Evolutionary conservation across 495 filamentous ascomycete species (phyloP), one percentile per base, ranked within the genome.

Genomic region (Xylaria castorea): DNA sequence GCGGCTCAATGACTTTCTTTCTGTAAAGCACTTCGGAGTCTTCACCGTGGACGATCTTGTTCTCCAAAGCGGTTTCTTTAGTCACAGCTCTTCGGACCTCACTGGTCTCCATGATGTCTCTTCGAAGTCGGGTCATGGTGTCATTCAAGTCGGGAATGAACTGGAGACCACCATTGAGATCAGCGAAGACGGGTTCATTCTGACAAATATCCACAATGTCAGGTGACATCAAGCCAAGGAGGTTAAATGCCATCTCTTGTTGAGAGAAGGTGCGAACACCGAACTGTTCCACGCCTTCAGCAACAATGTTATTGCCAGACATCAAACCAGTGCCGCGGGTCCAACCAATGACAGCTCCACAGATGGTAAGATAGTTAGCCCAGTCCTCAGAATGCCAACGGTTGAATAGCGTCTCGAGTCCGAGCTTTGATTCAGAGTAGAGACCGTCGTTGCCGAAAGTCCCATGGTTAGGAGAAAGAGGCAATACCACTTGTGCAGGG

Each of bases 191-290:
- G 5, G 96, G 96, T 79, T 99, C 95, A 38, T 89, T 86, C 83
- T 99, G 96, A 86, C 97, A 98, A 40, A 99, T 89, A 78, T 98
- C 94, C 75, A 97, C 95, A 72, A 99, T 93, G 32, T 91, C 89
- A 11, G 96, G 94, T 5, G 95, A 90, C 96, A 99, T 98, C 61
- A 99, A 90, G 69, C 96, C 95, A 48, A 99, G 90, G 67, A 99
- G 84, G 82, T 98, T 99, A 88, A 99, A 98, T 4, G 96, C 96
- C 96, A 99, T 99, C 83, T 99, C 96, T 76, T 97, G 94, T 84
- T 98, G 97, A 22, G 95, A 98, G 85, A 99, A 99, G 5, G 96
- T 99, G 73, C 97, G 93, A 20, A 98, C 97, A 78, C 96, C 96
- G 77, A 95, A 94, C 74, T 92, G 92, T 84, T 99, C 96, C 67